A percentile compares a stretch with the other conserved stretches of the same genome.
Conservation (phyloP, 108 stramenopile genomes). For the Stephanodiscus minutulus region DNA sequence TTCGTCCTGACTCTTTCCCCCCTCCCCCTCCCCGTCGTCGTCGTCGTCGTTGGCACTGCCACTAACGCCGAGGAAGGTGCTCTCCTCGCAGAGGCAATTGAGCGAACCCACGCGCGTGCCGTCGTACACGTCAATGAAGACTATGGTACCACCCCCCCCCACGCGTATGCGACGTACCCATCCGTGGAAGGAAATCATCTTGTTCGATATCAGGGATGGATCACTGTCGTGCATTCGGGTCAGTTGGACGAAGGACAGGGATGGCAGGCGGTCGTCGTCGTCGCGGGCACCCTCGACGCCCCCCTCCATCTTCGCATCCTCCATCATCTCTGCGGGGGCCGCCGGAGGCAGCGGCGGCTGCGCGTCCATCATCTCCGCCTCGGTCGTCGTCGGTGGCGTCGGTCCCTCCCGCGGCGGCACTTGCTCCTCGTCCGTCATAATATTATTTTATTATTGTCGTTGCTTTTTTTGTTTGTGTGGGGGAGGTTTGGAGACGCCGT, state of each 20-base stretch:
- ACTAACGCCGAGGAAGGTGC: conserved; percentile 15
- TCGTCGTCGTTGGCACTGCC: too few relatives aligned
- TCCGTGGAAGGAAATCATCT: conserved; percentile 50
- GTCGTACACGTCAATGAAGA: conserved; percentile 68
- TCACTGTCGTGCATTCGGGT: conserved; percentile 37
- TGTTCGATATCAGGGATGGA: conserved; percentile 31
- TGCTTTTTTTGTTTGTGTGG: too few relatives aligned
- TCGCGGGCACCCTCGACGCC: background rate
- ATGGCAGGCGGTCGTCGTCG: conserved; percentile 20
- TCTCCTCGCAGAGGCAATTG: conserved; percentile 54
- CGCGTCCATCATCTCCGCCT: too few relatives aligned
- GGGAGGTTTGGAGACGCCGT: too few relatives aligned
- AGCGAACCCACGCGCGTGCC: conserved; percentile 60
- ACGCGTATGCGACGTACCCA: conserved; percentile 64
- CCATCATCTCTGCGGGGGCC: too few relatives aligned
- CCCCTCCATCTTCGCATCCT: too few relatives aligned
- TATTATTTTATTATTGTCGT: too few relatives aligned
- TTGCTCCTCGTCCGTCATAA: too few relatives aligned
- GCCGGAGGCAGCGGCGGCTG: too few relatives aligned
- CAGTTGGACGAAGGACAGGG: conserved; percentile 44
- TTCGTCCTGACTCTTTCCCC: conserved; percentile 45
- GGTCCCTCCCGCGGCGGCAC: too few relatives aligned
- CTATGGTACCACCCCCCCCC: conserved; percentile 64
- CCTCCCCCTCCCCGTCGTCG: conserved; percentile 14
- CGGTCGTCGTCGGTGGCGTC: too few relatives aligned